A percentile compares a stretch with the other conserved stretches of the same genome.
Conservation (phyloP, 805 yeast genomes). For the Wickerhamiella alocasiicola region DNA sequence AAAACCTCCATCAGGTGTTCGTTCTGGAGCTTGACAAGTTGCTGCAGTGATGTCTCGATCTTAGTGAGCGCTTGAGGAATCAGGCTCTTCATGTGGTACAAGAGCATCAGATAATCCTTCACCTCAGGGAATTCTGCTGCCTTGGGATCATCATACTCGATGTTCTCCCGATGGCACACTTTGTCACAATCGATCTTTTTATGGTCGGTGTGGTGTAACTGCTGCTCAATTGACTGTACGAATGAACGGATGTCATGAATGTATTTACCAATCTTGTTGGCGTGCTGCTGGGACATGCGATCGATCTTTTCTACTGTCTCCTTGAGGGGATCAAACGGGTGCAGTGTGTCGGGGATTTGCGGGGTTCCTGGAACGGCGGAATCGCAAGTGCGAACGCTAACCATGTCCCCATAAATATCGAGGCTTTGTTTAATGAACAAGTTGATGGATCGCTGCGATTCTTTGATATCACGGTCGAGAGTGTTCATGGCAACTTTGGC, state of each 20-base stretch:
- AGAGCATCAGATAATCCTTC: constrained; percentile 3
- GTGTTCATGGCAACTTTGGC: constrained; percentile 8
- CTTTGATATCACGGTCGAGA: constrained; percentile 5
- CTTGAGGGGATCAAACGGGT: constrained; percentile 1
- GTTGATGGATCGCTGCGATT: background rate
- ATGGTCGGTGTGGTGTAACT: constrained; percentile 5
- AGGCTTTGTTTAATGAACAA: background rate
- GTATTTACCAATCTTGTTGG: background rate
- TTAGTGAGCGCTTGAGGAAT: constrained; percentile 6
- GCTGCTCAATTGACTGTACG: constrained; percentile 1
- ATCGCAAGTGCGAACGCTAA: constrained; percentile 1
- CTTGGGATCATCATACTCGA: constrained; percentile 4
- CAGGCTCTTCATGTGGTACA: constrained; percentile 4
- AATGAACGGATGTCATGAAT: constrained; percentile 2
- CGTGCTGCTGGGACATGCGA: background rate
- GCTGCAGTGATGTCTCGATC: background rate
- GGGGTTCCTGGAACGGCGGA: background rate
- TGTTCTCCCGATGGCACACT: background rate
- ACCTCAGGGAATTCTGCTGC: constrained; percentile 2
- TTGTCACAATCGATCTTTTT: constrained; percentile 9
- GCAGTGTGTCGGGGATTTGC: constrained; percentile 1
- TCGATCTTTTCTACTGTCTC: constrained; percentile 1
- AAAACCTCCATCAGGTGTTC: background rate
- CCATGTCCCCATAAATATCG: background rate
- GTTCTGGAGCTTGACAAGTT: background rate